Percentiles rank a stretch among this genome's conserved stretches.
phyloP scores from a whole-genome alignment of 225 moss, liverwort and hornwort species.

The Rhytidiadelphus loreus region DNA sequence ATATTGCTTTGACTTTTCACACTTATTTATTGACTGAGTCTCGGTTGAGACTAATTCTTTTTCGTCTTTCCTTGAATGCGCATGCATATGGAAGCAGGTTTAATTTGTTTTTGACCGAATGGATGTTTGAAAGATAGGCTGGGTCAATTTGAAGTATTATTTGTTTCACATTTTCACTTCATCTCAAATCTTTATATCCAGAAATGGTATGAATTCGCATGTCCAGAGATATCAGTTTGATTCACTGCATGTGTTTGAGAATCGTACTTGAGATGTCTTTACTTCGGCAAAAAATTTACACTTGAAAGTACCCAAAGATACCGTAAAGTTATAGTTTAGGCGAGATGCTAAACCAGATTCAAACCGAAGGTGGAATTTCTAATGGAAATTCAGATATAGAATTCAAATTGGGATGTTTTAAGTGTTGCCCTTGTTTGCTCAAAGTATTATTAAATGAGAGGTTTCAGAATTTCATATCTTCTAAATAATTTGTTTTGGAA shows the following conservation, averaged over 20 bases:
- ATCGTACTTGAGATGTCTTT: not conserved
- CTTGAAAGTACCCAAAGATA: slow-evolving; percentile 6
- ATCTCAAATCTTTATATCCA: not conserved
- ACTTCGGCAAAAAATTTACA: not conserved
- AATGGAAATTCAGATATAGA: too few relatives aligned
- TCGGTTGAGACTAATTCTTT: too few relatives aligned
- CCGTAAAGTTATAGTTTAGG: not conserved
- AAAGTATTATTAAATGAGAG: not conserved
- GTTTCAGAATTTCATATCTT: not conserved
- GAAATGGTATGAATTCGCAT: too few relatives aligned
- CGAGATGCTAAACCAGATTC: not conserved
- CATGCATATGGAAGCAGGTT: not conserved
- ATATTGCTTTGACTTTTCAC: not conserved
- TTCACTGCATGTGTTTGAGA: not conserved
- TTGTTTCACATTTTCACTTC: too few relatives aligned
- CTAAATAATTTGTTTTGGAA: not conserved
- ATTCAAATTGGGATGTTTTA: too few relatives aligned
- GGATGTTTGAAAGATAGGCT: not conserved
- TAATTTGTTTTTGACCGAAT: not conserved
- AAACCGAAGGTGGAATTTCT: too few relatives aligned
- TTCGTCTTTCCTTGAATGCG: too few relatives aligned
- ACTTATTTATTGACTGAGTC: not conserved
- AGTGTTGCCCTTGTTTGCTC: too few relatives aligned
- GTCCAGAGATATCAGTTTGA: not conserved
- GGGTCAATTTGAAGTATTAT: too few relatives aligned